phyloP scores from a whole-genome alignment of 2,329 filamentous ascomycete genomes.

The Alternaria sp. region DNA sequence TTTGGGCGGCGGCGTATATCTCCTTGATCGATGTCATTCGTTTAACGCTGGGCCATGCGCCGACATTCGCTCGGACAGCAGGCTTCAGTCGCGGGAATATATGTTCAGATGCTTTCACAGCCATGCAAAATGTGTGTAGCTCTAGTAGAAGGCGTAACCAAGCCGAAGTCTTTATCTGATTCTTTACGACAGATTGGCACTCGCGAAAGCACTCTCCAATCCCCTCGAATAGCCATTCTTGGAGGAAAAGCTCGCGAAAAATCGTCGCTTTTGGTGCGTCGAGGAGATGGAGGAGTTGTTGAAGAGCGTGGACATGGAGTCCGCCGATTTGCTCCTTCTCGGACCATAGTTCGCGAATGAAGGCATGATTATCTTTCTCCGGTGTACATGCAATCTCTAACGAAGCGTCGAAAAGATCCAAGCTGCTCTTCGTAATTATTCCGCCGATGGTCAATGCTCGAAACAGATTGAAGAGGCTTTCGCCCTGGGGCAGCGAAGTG shows the following conservation, averaged over 20 bases:
- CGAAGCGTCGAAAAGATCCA: slow-evolving; percentile 32
- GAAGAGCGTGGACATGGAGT: slow-evolving; percentile 21
- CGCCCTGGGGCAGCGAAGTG: not conserved
- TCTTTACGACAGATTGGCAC: slow-evolving; percentile 23
- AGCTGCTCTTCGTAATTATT: slow-evolving; percentile 23
- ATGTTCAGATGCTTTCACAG: slow-evolving; percentile 22
- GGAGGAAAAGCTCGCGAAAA: slow-evolving; percentile 23
- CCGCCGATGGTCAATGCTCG: slow-evolving; percentile 19
- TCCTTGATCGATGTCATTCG: slow-evolving; percentile 17
- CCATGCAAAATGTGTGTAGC: slow-evolving; percentile 26
- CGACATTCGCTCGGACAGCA: not conserved
- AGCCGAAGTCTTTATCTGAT: slow-evolving; percentile 21
- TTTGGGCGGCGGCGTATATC: slow-evolving; percentile 18
- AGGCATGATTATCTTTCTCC: slow-evolving; percentile 11
- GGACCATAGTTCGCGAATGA: slow-evolving; percentile 16
- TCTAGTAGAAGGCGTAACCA: slow-evolving; percentile 30
- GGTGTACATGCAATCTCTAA: slow-evolving; percentile 19
- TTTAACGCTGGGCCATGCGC: not conserved
- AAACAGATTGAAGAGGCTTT: slow-evolving; percentile 26
- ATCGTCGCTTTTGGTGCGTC: slow-evolving; percentile 14
- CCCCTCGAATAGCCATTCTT: slow-evolving; percentile 25
- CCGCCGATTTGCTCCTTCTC: slow-evolving; percentile 22
- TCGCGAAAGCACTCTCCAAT: slow-evolving; percentile 33
- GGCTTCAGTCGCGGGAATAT: slow-evolving; percentile 6
- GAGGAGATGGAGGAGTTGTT: slow-evolving; percentile 23